Evolutionary conservation across 2,329 filamentous ascomycete species (phyloP).

Genomic region (Myriosclerotinia scirpicola): DNA sequence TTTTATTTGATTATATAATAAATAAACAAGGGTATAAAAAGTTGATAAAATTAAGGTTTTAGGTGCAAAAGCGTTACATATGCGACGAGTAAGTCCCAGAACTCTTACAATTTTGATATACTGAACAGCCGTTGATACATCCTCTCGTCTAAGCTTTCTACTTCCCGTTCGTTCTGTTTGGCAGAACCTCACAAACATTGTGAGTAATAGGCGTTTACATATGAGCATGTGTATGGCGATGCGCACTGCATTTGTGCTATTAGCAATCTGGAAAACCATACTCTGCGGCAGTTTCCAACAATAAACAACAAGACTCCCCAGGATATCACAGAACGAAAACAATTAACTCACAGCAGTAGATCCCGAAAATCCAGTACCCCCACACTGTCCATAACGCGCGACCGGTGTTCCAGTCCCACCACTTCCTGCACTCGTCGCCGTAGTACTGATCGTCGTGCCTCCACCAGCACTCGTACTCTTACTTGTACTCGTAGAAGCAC

Average conservation of each 20-base stretch:
- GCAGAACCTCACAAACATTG: conserved; percentile 22
- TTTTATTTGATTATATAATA: too few relatives aligned
- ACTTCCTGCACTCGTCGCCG: neutral
- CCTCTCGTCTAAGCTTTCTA: neutral
- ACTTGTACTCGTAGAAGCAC: neutral
- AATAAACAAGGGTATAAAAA: too few relatives aligned
- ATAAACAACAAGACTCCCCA: neutral
- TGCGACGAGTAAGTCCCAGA: too few relatives aligned
- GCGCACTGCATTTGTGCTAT: neutral
- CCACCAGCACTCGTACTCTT: neutral
- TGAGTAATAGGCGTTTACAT: conserved; percentile 3
- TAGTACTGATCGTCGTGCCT: neutral
- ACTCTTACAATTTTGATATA: neutral
- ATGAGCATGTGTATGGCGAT: conserved; percentile 16
- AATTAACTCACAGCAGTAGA: conserved; percentile 17
- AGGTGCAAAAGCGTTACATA: too few relatives aligned
- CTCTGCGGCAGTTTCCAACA: neutral
- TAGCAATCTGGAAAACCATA: neutral
- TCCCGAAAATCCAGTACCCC: conserved; percentile 9
- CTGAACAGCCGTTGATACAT: neutral
- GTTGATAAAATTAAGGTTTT: too few relatives aligned
- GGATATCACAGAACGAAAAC: too few relatives aligned
- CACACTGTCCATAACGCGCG: conserved; percentile 18
- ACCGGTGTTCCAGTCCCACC: conserved; percentile 6
- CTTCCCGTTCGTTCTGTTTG: neutral